Conservation (phyloP, 768 basidiomycete species). For the Pluteus cervinus region DNA sequence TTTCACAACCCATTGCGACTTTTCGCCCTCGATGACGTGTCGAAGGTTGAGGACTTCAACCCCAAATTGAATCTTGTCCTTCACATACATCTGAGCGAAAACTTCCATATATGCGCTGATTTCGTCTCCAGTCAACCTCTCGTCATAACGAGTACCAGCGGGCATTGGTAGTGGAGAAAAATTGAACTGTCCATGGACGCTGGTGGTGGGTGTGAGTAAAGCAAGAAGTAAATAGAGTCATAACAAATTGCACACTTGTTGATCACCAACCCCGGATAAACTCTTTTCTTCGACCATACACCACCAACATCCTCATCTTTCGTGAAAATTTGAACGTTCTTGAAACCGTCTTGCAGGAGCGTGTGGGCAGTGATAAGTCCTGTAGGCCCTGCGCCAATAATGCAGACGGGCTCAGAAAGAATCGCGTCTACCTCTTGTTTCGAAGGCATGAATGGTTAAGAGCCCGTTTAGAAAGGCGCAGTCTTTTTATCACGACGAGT, state of each 20-base stretch:
- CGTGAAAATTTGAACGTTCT: slow-evolving; percentile 38
- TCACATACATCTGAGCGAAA: slow-evolving; percentile 35
- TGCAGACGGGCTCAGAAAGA: slow-evolving; percentile 11
- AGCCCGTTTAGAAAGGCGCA: too few relatives aligned
- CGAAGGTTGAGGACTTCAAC: slow-evolving; percentile 34
- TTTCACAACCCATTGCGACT: too few relatives aligned
- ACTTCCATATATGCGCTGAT: slow-evolving; percentile 40
- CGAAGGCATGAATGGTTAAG: too few relatives aligned
- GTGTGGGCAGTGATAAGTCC: slow-evolving; percentile 49
- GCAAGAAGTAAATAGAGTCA: not conserved
- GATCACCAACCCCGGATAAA: slow-evolving; percentile 42
- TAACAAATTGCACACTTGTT: slow-evolving; percentile 38
- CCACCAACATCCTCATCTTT: slow-evolving; percentile 43
- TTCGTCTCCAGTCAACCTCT: slow-evolving; percentile 38
- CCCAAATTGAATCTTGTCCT: slow-evolving; percentile 22
- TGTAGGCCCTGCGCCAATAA: slow-evolving; percentile 48
- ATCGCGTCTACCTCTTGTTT: too few relatives aligned
- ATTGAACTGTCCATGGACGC: slow-evolving; percentile 48
- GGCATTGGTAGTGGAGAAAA: slow-evolving; percentile 47
- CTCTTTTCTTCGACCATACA: slow-evolving; percentile 39
- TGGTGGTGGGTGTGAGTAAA: slow-evolving; percentile 12
- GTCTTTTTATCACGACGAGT: too few relatives aligned
- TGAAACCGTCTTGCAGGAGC: slow-evolving; percentile 46
- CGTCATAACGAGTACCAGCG: slow-evolving; percentile 15
- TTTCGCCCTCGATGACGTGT: too few relatives aligned